These are phyloP conservation scores for Agaricus subrufescens DNA, from an alignment of 768 basidiomycete genomes.

Conservation along the genomic window DNA sequence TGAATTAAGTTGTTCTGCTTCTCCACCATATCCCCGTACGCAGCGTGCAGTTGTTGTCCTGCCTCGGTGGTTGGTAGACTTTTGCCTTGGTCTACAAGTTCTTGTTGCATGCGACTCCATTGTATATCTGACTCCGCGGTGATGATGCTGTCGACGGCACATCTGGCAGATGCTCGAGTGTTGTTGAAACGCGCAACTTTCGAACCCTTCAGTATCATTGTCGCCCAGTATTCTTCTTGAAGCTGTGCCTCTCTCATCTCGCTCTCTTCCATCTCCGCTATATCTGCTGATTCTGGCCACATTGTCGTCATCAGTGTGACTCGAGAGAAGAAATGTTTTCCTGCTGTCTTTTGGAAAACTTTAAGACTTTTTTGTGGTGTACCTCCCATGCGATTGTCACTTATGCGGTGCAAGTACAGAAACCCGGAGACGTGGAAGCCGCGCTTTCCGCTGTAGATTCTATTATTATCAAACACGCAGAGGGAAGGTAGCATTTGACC, in stretches of 20 bases:
- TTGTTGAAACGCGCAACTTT: not conserved
- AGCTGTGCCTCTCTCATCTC: not conserved
- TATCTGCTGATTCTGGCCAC: constrained; percentile 5
- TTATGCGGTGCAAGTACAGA: constrained; percentile 12
- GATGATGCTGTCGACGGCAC: not conserved
- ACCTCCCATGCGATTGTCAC: constrained; percentile 5
- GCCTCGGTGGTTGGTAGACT: not conserved
- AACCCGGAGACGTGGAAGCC: constrained; percentile 1
- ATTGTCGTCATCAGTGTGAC: constrained; percentile 9
- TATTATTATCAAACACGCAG: not conserved
- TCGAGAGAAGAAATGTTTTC: not conserved
- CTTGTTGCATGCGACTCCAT: not conserved
- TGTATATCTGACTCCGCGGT: not conserved
- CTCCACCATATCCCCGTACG: not conserved
- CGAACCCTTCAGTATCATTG: not conserved
- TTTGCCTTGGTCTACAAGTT: not conserved
- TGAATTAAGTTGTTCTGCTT: not conserved
- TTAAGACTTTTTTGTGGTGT: not conserved
- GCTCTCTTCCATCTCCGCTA: not conserved
- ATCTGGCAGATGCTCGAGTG: not conserved
- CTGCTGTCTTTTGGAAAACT: constrained; percentile 17
- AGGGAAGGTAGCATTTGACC: not conserved
- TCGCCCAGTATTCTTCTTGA: not conserved
- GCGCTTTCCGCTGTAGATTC: not conserved
- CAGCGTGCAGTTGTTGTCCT: not conserved